Evolutionary conservation across 2,329 filamentous ascomycete species (phyloP).

Genomic region (Aspergillus tamarii): DNA sequence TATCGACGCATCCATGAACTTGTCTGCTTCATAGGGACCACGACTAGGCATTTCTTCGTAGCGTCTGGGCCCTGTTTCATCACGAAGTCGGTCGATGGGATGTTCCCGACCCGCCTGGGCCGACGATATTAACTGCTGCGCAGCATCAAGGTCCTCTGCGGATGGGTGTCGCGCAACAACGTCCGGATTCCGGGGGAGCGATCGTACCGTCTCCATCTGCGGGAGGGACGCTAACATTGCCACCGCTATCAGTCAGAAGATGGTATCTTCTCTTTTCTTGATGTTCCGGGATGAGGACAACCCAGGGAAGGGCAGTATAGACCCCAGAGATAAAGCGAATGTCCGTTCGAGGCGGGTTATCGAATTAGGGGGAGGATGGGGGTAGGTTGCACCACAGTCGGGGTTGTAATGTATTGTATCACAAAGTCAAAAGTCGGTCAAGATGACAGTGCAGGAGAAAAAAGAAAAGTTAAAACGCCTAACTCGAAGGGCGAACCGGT

Average conservation of each 20-base stretch:
- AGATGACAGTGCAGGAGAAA: conserved; percentile 28
- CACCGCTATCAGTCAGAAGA: conserved; percentile 17
- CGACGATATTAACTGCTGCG: conserved; percentile 52
- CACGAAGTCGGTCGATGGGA: conserved; percentile 30
- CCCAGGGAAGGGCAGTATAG: conserved; percentile 15
- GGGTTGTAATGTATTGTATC: conserved; percentile 37
- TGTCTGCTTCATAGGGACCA: conserved; percentile 19
- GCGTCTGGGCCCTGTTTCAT: conserved; percentile 21
- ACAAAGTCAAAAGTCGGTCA: conserved; percentile 43
- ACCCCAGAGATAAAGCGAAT: conserved; percentile 16
- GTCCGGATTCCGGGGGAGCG: conserved; percentile 33
- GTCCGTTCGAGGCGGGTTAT: conserved; percentile 18
- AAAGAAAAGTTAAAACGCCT: conserved; percentile 23
- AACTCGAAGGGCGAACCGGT: conserved; percentile 24
- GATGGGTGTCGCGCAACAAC: conserved; percentile 47
- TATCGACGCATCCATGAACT: conserved; percentile 21
- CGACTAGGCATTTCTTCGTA: conserved; percentile 21
- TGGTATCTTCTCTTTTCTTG: not conserved
- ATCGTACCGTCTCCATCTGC: conserved; percentile 41
- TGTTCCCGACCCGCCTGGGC: conserved; percentile 48
- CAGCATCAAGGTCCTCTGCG: conserved; percentile 51
- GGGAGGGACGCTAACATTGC: conserved; percentile 42
- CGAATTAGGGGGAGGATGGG: conserved; percentile 23
- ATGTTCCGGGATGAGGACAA: not conserved
- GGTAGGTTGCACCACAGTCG: conserved; percentile 36